These are phyloP conservation scores for Trichoderma sp. DNA, from an alignment of 2,329 filamentous ascomycete genomes.

Conservation along the genomic window DNA sequence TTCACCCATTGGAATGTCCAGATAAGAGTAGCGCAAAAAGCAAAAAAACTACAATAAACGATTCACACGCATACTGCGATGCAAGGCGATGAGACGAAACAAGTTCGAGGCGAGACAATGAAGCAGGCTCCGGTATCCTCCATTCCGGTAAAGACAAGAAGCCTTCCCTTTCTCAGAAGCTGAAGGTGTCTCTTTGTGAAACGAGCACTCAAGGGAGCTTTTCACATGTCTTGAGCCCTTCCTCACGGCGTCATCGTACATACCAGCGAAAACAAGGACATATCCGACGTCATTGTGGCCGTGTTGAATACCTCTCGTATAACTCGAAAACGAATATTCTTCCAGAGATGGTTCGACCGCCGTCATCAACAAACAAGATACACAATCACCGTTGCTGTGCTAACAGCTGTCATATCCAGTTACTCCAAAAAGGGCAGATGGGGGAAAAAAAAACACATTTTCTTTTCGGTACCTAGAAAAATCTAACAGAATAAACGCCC, in stretches of 20 bases:
- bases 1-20: neutral
- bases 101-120: constrained; percentile 4
- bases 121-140: neutral
- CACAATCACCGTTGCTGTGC: neutral
- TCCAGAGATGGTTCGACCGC: neutral
- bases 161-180: neutral
- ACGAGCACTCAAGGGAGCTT: neutral
- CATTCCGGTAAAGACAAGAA: neutral
- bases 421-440: neutral
- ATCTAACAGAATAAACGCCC: constrained; percentile 11
- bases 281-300: too few species aligned
- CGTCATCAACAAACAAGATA: neutral
- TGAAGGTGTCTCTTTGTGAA: neutral
- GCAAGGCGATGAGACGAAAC: neutral
- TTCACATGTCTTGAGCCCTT: neutral
- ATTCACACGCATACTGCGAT: neutral
- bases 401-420: neutral
- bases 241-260: neutral
- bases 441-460: neutral
- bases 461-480: neutral
- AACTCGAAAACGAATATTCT: neutral
- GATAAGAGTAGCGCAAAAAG: neutral
- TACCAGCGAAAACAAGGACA: neutral
- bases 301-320: neutral
- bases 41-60: neutral